Percentiles rank a stretch among this genome's conserved stretches.
These are phyloP conservation scores for Hypomyces rosellus DNA, from an alignment of 2,329 filamentous ascomycete genomes.

Conservation along the genomic window DNA sequence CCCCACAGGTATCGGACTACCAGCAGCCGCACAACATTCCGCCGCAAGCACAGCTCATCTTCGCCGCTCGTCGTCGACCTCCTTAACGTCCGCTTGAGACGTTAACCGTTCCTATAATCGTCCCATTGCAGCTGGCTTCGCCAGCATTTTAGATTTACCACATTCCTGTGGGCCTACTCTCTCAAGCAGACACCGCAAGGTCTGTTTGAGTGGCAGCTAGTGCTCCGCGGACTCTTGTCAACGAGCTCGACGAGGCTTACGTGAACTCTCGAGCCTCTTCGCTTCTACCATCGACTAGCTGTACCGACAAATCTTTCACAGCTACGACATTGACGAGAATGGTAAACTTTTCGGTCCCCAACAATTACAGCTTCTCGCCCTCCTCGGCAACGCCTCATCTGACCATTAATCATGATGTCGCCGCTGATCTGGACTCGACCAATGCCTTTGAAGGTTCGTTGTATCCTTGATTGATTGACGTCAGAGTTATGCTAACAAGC, in stretches of 20 bases:
- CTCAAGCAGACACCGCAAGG: slow-evolving; percentile 88
- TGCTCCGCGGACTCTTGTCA: slow-evolving; percentile 68
- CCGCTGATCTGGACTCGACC: slow-evolving; percentile 84
- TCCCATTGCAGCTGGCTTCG: slow-evolving; percentile 74
- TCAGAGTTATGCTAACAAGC: background rate
- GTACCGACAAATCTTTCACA: slow-evolving; percentile 15
- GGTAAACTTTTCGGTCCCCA: slow-evolving; percentile 75
- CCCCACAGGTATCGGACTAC: slow-evolving; percentile 73
- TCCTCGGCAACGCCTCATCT: slow-evolving; percentile 80
- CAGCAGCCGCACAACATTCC: slow-evolving; percentile 75
- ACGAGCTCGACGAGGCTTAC: slow-evolving; percentile 22
- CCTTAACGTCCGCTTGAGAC: slow-evolving; percentile 79
- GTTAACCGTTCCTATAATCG: slow-evolving; percentile 38
- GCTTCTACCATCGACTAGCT: slow-evolving; percentile 17
- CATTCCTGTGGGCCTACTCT: slow-evolving; percentile 90
- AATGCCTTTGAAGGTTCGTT: slow-evolving; percentile 84
- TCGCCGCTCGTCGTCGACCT: slow-evolving; percentile 77
- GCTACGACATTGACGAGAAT: slow-evolving; percentile 41
- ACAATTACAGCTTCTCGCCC: slow-evolving; percentile 75
- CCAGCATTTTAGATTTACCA: slow-evolving; percentile 64
- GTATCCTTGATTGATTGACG: background rate
- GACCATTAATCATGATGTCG: slow-evolving; percentile 95
- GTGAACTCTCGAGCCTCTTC: slow-evolving; percentile 7
- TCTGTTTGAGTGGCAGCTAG: slow-evolving; percentile 98
- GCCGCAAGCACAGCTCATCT: slow-evolving; percentile 73